Evolutionary conservation across 306 rosid species (phyloP), one percentile per base, ranked within the genome.

Genomic region (Rosa lucieae): DNA sequence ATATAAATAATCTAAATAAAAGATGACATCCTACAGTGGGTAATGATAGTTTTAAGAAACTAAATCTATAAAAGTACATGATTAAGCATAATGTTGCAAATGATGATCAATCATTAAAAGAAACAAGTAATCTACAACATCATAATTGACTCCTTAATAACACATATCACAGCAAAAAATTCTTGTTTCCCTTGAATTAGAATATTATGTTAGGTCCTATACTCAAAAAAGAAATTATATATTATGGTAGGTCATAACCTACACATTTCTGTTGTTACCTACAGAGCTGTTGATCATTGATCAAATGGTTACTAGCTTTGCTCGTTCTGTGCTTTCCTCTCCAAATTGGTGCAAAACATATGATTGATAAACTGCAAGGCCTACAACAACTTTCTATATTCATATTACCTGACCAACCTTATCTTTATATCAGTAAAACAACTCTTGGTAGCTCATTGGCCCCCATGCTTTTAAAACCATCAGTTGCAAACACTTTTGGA

Each of bases 31-130:
- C 65, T 55, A 21, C 14, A 37, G 17, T 7, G 51, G 77, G 23
- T 20, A 39, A 53, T 39, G 46, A 14, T 39, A 5, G 48, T 52
- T n/a, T 32, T 9, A 40, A 42, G 46, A 53, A 73, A 55, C 37
- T 18, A 20, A 55, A 72, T 32, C 76, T 35, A 73, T 10, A 10
- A 11, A 32, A 49, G 23, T 26, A 51, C 44, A 73, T 23, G 10
- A 59, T 7, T 21, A 58, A 58, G 17, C 69, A 43, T 43, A 21
- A 21, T 6, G 58, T 17, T 18, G 47, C 49, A 56, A 13, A 55
- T 40, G 47, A 73, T 55, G 77, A 39, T 55, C 51, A 53, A 73
- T 73, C 77, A 73, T 73, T 39, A 73, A 73, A 37, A 10, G 18
- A 23, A 53, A 58, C 15, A 42, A 56, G 15, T 21, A 23, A 42